Evolutionary conservation across 805 yeast genomes (phyloP).

Genomic region (Saccharomycopsis fermentans): DNA sequence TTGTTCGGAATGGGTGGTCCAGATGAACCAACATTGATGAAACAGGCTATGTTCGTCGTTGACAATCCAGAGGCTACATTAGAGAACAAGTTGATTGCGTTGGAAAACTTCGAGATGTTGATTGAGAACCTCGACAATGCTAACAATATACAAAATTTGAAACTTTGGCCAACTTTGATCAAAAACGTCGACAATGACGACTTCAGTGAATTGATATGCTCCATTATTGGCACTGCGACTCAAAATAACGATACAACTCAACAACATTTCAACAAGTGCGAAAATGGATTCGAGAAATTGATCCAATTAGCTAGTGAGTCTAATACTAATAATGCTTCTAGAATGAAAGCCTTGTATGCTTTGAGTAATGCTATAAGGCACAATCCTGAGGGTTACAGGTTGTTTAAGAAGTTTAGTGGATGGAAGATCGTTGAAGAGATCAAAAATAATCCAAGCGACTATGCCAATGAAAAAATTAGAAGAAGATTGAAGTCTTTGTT

Average conservation of each 20-base stretch:
- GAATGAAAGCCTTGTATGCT: slow-evolving; percentile 64
- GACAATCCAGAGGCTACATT: slow-evolving; percentile 45
- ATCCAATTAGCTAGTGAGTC: slow-evolving; percentile 29
- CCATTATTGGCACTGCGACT: slow-evolving; percentile 81
- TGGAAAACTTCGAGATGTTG: slow-evolving; percentile 88
- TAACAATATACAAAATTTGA: slow-evolving; percentile 74
- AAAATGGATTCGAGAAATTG: slow-evolving; percentile 37
- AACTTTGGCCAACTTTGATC: slow-evolving; percentile 71
- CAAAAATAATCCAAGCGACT: slow-evolving; percentile 19
- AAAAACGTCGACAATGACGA: slow-evolving; percentile 36
- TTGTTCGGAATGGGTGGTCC: slow-evolving; percentile 64
- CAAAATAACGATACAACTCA: slow-evolving; percentile 83
- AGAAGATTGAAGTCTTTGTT: slow-evolving; percentile 48
- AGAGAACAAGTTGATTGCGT: slow-evolving; percentile 62
- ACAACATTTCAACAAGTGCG: slow-evolving; percentile 46
- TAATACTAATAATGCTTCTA: slow-evolving; percentile 19
- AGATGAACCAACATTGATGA: slow-evolving; percentile 87
- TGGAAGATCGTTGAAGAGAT: slow-evolving; percentile 41
- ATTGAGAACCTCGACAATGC: slow-evolving; percentile 93
- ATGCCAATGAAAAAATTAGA: slow-evolving; percentile 17
- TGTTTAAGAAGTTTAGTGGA: slow-evolving; percentile 51
- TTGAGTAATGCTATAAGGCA: slow-evolving; percentile 66
- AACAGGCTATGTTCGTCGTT: slow-evolving; percentile 56
- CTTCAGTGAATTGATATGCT: slow-evolving; percentile 46
- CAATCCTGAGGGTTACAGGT: slow-evolving; percentile 41